Base-by-base conservation (phyloP, 2,329 filamentous ascomycete genomes). In the Aspergillus hortae region DNA sequence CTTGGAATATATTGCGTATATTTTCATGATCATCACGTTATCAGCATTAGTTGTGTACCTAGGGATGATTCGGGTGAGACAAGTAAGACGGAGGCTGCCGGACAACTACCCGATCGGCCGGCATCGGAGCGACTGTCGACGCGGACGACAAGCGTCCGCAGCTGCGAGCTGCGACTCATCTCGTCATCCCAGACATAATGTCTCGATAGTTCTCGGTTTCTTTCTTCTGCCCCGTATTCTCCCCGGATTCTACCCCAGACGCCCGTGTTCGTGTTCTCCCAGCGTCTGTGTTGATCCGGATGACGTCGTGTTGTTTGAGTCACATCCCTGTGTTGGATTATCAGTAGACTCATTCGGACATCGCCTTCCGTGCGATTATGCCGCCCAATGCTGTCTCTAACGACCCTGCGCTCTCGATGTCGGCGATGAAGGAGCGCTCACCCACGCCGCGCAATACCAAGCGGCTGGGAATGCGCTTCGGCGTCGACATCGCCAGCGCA, bases 401-500 rank as follows among this genome's bases (percentile, higher is more conserved):
- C 42, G 58, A 67, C 4, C 11, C 35, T 38, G 35, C 63, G 19
- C 56, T 62, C 36, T 44, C 58, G 38, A 60, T 65, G 52, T 53
- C 61, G 14, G 57, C 59, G 36, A 43, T 67, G 33, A 47, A 58
- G 15, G 59, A 66, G 55, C 57, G 57, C 12, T 27, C 51, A 9
- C 47, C 56, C 30, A 48, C 56, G 40, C 57, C 56, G 71, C 92
- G 89, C 88, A 95, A 95, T 69, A 92, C 89, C 21, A 81, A 83
- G 58, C 86, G 89, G 60, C 71, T 95, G 50, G 81, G 80, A 12
- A 69, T 80, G 58, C 81, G 90, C 48, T 66, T 95, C 11, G 82
- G 78, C 41, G 81, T 84, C 14, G 90, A 96, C 74, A 71, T 82
- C 19, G 70, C 81, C 42, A 86, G 87, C 62, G 91, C 90, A 1